These are phyloP conservation scores for Emmonsiellopsis sp. DNA, from an alignment of 2,329 filamentous ascomycete genomes.

Conservation along the genomic window DNA sequence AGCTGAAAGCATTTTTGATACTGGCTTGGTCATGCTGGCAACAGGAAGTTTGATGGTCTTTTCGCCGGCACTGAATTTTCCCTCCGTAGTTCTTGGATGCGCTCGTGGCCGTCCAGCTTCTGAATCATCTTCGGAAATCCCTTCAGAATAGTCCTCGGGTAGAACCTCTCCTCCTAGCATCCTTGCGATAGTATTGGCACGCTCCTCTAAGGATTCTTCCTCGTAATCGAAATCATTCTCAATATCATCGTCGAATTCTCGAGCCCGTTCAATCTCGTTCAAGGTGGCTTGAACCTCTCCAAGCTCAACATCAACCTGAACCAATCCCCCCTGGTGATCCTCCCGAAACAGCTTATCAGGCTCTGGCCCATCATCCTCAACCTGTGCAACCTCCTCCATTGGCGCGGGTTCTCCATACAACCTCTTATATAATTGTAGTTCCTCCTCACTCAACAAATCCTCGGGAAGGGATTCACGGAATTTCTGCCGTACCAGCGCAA, in stretches of 20 bases:
- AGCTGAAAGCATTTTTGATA: slow-evolving; percentile 57
- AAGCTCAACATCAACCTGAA: slow-evolving; percentile 26
- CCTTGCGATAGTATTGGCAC: neutral
- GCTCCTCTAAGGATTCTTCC: slow-evolving; percentile 6
- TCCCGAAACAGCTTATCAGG: slow-evolving; percentile 27
- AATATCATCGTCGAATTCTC: neutral
- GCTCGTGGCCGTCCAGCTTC: slow-evolving; percentile 43
- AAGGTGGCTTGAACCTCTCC: slow-evolving; percentile 13
- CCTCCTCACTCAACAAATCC: slow-evolving; percentile 58
- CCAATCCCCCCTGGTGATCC: slow-evolving; percentile 28
- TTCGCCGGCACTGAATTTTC: slow-evolving; percentile 65
- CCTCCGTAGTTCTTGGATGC: slow-evolving; percentile 65
- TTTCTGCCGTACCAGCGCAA: slow-evolving; percentile 60
- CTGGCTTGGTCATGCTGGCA: slow-evolving; percentile 58
- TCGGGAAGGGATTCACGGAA: slow-evolving; percentile 71
- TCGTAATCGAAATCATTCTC: slow-evolving; percentile 9
- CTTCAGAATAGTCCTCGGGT: slow-evolving; percentile 25
- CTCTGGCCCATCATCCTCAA: slow-evolving; percentile 20
- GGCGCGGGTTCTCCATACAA: slow-evolving; percentile 66
- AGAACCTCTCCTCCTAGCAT: slow-evolving; percentile 24
- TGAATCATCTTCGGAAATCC: slow-evolving; percentile 24
- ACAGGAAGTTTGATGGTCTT: slow-evolving; percentile 67
- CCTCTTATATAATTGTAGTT: slow-evolving; percentile 66
- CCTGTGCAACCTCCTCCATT: slow-evolving; percentile 17
- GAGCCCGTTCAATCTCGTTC: neutral